A percentile compares a stretch with the other conserved stretches of the same genome.
These are phyloP conservation scores for Ophiostoma angusticollis DNA, from an alignment of 2,329 filamentous ascomycete species.

Conservation along the genomic window DNA sequence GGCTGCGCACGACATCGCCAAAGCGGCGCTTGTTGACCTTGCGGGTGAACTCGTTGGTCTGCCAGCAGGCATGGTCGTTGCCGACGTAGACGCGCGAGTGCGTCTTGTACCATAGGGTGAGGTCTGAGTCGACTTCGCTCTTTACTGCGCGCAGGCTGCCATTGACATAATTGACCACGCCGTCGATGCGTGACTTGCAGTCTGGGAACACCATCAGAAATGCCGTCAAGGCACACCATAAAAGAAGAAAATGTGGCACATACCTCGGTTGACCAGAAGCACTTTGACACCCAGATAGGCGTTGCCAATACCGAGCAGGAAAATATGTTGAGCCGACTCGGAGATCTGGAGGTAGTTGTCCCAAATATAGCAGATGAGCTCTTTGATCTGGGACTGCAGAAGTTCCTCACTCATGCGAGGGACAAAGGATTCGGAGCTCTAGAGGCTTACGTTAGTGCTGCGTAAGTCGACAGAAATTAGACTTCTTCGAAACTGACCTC, in stretches of 20 bases:
- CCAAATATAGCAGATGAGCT: conserved; percentile 80
- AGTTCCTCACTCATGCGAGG: conserved; percentile 31
- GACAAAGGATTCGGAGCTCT: conserved; percentile 35
- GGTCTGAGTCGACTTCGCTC: conserved; percentile 60
- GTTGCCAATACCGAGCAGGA: conserved; percentile 80
- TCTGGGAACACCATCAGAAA: conserved; percentile 24
- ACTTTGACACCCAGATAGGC: conserved; percentile 75
- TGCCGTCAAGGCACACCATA: conserved; percentile 3
- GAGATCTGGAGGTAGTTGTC: conserved; percentile 88
- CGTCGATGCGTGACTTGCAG: conserved; percentile 54
- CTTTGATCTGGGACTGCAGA: conserved; percentile 49
- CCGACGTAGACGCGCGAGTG: conserved; percentile 72
- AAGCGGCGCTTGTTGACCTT: conserved; percentile 50
- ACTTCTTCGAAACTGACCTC: conserved; percentile 30
- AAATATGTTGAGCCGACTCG: conserved; percentile 57
- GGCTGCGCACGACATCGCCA: conserved; percentile 42
- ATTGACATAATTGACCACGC: conserved; percentile 70
- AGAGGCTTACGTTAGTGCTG: background rate
- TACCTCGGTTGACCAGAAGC: conserved; percentile 65
- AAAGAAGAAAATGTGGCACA: conserved; percentile 12
- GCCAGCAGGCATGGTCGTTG: conserved; percentile 63
- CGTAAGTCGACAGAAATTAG: background rate
- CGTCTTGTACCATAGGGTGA: conserved; percentile 71
- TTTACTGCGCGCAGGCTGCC: conserved; percentile 65
- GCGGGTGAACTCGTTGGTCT: conserved; percentile 43